These are phyloP conservation scores for Candida sithepensis DNA, from an alignment of 805 yeast genomes.

Conservation along the genomic window DNA sequence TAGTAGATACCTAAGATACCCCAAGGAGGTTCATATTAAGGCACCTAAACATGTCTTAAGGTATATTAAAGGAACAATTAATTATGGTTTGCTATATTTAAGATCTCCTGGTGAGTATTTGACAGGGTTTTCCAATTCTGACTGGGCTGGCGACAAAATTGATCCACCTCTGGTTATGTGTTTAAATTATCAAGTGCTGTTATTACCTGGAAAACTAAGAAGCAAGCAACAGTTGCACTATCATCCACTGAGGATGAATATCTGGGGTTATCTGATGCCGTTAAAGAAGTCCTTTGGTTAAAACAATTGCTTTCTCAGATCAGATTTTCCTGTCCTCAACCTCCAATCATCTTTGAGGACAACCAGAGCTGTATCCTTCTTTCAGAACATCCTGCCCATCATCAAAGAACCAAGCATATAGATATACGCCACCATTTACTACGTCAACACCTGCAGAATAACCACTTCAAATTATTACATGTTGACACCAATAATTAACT, in stretches of 20 bases:
- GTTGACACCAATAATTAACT: background rate
- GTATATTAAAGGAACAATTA: background rate
- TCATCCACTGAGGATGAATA: conserved; percentile 18
- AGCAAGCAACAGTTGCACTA: conserved; percentile 12
- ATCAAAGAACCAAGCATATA: conserved; percentile 3
- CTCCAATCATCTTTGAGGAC: conserved; percentile 4
- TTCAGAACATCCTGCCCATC: conserved; percentile 3
- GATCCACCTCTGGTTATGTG: conserved; percentile 10
- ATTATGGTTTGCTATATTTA: background rate
- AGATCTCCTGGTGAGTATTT: no score
- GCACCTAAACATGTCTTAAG: background rate
- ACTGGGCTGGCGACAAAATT: conserved; percentile 8
- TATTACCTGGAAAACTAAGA: conserved; percentile 17
- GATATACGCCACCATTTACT: conserved; percentile 1
- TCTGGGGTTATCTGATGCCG: conserved; percentile 8
- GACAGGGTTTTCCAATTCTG: conserved; percentile 14
- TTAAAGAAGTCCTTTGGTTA: conserved; percentile 12
- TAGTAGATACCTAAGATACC: background rate
- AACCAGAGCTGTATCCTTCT: conserved; percentile 4
- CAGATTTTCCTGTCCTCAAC: background rate
- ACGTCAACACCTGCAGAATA: background rate
- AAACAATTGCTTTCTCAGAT: conserved; percentile 6
- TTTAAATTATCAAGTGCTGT: conserved; percentile 8
- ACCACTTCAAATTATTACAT: background rate
- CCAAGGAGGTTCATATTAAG: background rate